Percentiles rank a stretch among this genome's conserved stretches.
phyloP scores from a whole-genome alignment of 2,329 filamentous ascomycete species.

The Chrysoporthe austroafricana region DNA sequence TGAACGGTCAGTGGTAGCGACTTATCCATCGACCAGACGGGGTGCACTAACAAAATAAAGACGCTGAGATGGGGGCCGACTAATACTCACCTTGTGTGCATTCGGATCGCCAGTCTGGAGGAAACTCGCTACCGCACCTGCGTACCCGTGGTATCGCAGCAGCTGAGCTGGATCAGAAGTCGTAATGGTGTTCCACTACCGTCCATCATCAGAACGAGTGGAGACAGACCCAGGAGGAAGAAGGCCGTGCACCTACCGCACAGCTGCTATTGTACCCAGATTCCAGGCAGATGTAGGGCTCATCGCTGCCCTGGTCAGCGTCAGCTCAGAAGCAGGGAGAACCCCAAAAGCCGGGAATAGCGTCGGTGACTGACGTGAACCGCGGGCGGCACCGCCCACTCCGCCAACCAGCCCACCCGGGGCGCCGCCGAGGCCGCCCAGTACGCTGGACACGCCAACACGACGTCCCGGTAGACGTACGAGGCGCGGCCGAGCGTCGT shows the following conservation, averaged over 20 bases:
- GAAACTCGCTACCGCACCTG: conserved; percentile 8
- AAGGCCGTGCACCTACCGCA: neutral
- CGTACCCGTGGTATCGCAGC: conserved; percentile 9
- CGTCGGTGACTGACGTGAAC: neutral
- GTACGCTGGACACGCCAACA: conserved; percentile 13
- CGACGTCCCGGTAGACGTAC: conserved; percentile 9
- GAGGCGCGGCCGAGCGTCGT: conserved; percentile 6
- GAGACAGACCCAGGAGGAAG: neutral
- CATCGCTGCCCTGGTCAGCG: conserved; percentile 10
- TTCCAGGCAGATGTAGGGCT: conserved; percentile 14
- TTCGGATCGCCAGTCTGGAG: conserved; percentile 12
- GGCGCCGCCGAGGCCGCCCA: conserved; percentile 4
- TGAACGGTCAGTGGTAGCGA: neutral
- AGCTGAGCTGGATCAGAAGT: neutral
- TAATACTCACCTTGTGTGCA: conserved; percentile 2
- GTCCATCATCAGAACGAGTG: neutral
- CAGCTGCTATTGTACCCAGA: conserved; percentile 14
- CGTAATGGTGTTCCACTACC: conserved; percentile 3
- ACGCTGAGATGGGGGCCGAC: neutral
- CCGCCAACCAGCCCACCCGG: neutral
- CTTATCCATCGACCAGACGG: neutral
- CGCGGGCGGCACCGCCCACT: conserved; percentile 6
- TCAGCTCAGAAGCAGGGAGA: neutral
- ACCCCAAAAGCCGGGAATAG: neutral
- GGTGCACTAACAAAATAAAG: neutral